Percentiles rank a stretch among this genome's conserved stretches.
Evolutionary conservation across 2,329 filamentous ascomycete species (phyloP).

Genomic region (Fusarium phyllophilum): DNA sequence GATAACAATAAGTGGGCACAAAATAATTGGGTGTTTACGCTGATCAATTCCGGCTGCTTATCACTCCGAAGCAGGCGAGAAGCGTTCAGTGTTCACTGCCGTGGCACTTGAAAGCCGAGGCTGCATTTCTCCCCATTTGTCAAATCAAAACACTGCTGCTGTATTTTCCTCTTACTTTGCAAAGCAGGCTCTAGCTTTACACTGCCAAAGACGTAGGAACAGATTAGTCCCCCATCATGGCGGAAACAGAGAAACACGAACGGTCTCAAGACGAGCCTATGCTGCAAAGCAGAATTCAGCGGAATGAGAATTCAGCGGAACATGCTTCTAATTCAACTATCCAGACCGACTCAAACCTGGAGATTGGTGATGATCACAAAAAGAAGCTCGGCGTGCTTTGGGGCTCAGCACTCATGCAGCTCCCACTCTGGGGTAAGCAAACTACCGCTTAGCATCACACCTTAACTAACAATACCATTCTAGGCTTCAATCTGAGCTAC

Average conservation of each 20-base stretch:
- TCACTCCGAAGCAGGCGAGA: not conserved
- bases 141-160: not conserved
- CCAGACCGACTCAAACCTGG: not conserved
- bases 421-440: not conserved
- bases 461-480: not conserved
- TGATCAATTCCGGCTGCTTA: not conserved
- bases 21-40: not conserved
- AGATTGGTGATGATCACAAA: no score
- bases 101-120: no score
- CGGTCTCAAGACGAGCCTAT: not conserved
- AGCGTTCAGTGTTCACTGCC: not conserved
- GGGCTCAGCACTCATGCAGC: not conserved
- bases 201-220: not conserved
- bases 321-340: not conserved
- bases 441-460: fast-evolving
- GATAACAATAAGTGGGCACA: not conserved
- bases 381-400: not conserved
- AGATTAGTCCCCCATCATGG: not conserved
- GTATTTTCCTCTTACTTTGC: not conserved
- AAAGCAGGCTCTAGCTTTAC: not conserved
- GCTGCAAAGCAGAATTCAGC: not conserved
- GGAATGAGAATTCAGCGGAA: not conserved
- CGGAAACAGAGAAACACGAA: not conserved
- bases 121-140: not conserved
- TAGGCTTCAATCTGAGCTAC: not conserved